Percentiles rank a stretch among this genome's conserved stretches.
These are phyloP conservation scores for Fomitopsis schrenkii DNA, from an alignment of 1,284 basidiomycete species.

Conservation along the genomic window DNA sequence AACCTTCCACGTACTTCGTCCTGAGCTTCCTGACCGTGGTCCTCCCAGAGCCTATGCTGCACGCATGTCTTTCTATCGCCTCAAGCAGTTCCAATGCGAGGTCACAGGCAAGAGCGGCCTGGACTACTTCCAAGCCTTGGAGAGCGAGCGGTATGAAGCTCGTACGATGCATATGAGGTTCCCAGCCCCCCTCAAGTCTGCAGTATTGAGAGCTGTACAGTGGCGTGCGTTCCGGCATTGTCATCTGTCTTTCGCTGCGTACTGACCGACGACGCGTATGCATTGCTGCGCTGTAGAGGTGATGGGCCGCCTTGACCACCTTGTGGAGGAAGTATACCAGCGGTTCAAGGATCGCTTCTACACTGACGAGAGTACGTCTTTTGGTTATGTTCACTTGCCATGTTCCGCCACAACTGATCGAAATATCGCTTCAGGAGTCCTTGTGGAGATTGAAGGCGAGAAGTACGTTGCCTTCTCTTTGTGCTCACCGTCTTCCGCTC, in stretches of 20 bases:
- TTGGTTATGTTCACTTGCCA: background rate
- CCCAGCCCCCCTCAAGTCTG: conserved; percentile 88
- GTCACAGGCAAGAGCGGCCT: conserved; percentile 92
- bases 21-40: conserved; percentile 9
- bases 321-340: conserved; percentile 93
- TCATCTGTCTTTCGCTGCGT: conserved; percentile 14
- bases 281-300: conserved; percentile 60
- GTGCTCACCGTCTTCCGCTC: conserved; percentile 7
- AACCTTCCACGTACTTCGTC: conserved; percentile 18
- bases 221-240: conserved; percentile 71
- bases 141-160: conserved; percentile 88
- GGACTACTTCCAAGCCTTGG: conserved; percentile 91
- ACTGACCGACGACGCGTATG: conserved; percentile 9
- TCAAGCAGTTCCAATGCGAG: conserved; percentile 93
- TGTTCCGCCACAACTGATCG: conserved; percentile 9
- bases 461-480: conserved; percentile 47
- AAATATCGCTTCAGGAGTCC: conserved; percentile 55
- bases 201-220: conserved; percentile 89
- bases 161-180: conserved; percentile 87
- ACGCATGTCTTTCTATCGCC: conserved; percentile 90
- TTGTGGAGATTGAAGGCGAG: conserved; percentile 79
- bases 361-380: conserved; percentile 73
- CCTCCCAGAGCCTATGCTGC: conserved; percentile 77
- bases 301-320: conserved; percentile 90
- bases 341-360: conserved; percentile 96